phyloP scores from a whole-genome alignment of 371 early-diverging fungal genomes.

The Phascolomyces articulosus region DNA sequence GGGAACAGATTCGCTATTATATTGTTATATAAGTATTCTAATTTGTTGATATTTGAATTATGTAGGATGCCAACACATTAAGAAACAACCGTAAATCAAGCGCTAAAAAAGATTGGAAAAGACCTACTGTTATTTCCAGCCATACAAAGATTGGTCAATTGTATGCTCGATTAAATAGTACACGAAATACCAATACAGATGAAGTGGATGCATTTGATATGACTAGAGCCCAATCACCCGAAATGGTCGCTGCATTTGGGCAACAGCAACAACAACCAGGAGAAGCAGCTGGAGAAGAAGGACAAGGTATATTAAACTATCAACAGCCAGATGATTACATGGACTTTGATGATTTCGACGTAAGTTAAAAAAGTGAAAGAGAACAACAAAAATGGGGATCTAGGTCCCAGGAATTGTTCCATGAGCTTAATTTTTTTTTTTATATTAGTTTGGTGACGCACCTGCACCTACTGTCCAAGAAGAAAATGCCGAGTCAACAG shows the following conservation, averaged over 20 bases:
- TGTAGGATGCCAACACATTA: conserved; percentile 1
- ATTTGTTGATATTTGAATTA: no score
- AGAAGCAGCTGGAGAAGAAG: no score
- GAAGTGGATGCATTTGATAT: not conserved
- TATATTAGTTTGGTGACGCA: not conserved
- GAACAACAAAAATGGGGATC: not conserved
- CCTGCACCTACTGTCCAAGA: conserved; percentile 2
- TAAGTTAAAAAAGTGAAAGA: conserved; percentile 1
- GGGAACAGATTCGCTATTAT: not conserved
- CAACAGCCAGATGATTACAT: conserved; percentile 9
- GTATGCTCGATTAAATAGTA: not conserved
- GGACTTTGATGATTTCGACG: conserved; percentile 28
- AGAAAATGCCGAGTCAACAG: not conserved
- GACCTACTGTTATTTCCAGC: not conserved
- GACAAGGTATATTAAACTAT: no score
- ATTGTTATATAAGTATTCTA: not conserved
- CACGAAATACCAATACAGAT: not conserved
- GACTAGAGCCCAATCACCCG: not conserved
- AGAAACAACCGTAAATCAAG: not conserved
- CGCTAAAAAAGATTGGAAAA: conserved; percentile 2
- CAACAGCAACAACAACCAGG: conserved; percentile 7
- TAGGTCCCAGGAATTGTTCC: no score
- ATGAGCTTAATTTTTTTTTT: no score
- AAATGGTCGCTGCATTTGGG: not conserved
- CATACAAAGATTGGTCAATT: not conserved